Percentiles rank a stretch among this genome's conserved stretches.
Conservation (phyloP, 345 rosid genomes). For the Aegle marmelos region DNA sequence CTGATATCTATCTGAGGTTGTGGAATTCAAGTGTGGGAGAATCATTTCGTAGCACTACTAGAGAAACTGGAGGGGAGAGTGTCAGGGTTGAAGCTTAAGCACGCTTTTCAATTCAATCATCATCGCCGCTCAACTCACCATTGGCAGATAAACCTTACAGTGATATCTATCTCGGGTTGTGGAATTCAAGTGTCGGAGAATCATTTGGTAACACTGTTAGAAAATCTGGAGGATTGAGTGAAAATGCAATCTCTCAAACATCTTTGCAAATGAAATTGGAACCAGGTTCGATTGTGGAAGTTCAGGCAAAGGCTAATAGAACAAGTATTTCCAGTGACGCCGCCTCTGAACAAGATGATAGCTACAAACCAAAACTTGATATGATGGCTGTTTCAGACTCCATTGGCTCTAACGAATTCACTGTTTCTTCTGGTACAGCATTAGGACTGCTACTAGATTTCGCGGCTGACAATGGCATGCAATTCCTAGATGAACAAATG, state of each 20-base stretch:
- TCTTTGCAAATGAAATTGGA: slow-evolving; percentile 10
- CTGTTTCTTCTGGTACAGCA: slow-evolving; percentile 28
- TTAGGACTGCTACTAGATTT: slow-evolving; percentile 26
- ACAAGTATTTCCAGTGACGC: slow-evolving; percentile 1
- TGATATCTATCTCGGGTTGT: slow-evolving; percentile 28
- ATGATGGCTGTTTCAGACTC: slow-evolving; percentile 22
- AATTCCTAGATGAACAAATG: slow-evolving; percentile 19
- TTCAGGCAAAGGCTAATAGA: slow-evolving; percentile 7
- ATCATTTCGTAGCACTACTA: slow-evolving; percentile 18
- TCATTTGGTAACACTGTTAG: slow-evolving; percentile 19
- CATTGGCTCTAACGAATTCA: slow-evolving; percentile 23
- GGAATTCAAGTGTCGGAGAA: slow-evolving; percentile 36
- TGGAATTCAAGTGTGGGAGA: slow-evolving; percentile 41
- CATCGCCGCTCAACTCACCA: slow-evolving; percentile 6
- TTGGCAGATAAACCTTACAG: slow-evolving; percentile 8
- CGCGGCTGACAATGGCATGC: slow-evolving; percentile 21
- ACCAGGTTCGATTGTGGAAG: slow-evolving; percentile 4
- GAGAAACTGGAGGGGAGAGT: slow-evolving; percentile 14
- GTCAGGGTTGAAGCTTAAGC: slow-evolving; percentile 33
- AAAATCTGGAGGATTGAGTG: slow-evolving; percentile 7
- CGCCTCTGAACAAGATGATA: slow-evolving; percentile 13
- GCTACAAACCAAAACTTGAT: slow-evolving; percentile 9
- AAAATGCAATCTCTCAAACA: slow-evolving; percentile 6
- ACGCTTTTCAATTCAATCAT: slow-evolving; percentile 21
- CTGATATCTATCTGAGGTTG: slow-evolving; percentile 25